Conservation (phyloP, 331 rosid species). For the Saraca asoca region DNA sequence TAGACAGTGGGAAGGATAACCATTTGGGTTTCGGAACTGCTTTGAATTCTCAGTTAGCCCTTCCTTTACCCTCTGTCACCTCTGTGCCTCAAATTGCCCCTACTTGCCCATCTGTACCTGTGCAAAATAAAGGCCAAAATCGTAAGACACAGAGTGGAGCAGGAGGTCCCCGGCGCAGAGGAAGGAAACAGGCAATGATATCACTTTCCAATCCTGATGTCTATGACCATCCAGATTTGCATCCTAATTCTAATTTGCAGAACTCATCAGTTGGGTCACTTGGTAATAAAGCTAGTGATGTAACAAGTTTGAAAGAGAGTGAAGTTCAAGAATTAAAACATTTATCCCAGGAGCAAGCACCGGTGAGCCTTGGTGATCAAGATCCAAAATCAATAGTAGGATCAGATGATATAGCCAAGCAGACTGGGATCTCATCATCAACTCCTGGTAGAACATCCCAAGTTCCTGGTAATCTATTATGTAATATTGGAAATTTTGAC, state of each 20-base stretch:
- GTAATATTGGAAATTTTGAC: conserved; percentile 8
- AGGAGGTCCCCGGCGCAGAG: conserved; percentile 77
- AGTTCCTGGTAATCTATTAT: conserved; percentile 47
- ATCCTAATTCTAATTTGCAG: conserved; percentile 42
- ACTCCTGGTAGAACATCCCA: conserved; percentile 38
- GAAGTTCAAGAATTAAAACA: conserved; percentile 39
- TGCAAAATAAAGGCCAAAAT: conserved; percentile 55
- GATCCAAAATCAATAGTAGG: conserved; percentile 42
- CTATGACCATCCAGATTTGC: conserved; percentile 45
- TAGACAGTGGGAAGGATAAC: conserved; percentile 42
- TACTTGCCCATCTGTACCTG: conserved; percentile 44
- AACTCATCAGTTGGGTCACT: conserved; percentile 43
- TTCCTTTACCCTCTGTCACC: conserved; percentile 47
- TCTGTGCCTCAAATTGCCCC: conserved; percentile 52
- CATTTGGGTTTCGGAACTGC: conserved; percentile 44
- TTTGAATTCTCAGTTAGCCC: conserved; percentile 50
- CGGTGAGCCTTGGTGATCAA: conserved; percentile 42
- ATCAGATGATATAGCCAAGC: conserved; percentile 47
- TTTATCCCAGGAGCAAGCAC: conserved; percentile 45
- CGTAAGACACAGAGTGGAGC: conserved; percentile 61
- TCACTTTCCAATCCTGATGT: conserved; percentile 47
- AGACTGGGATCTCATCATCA: conserved; percentile 43
- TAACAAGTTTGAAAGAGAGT: conserved; percentile 40
- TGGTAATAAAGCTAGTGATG: conserved; percentile 38
- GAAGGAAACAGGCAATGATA: conserved; percentile 62